Evolutionary conservation across 176 grass and related monocot genomes (phyloP).

Genomic region (Oropetium thomaeum): DNA sequence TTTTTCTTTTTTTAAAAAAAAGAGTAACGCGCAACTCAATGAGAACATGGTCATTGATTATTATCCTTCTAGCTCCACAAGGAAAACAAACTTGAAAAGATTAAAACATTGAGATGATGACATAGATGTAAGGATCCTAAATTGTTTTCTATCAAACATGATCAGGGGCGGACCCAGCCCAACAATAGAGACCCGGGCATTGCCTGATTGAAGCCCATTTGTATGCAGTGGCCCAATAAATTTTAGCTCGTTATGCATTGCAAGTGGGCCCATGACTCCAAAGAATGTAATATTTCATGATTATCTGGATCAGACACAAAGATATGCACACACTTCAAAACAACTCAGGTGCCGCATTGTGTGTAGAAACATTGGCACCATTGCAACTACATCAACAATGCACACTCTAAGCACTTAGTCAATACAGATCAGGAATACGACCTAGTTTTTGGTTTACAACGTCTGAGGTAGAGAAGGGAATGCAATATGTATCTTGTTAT

Average conservation of each 20-base stretch:
- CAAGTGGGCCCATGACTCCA: too few species aligned
- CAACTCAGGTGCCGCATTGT: neutral
- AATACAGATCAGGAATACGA: neutral
- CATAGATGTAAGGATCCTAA: neutral
- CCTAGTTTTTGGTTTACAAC: neutral
- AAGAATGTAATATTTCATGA: neutral
- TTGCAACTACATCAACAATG: neutral
- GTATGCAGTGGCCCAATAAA: too few species aligned
- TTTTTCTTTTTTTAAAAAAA: conserved; percentile 8
- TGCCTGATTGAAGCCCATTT: too few species aligned
- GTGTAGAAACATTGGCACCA: neutral
- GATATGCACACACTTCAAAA: neutral
- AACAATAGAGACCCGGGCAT: too few species aligned
- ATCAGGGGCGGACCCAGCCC: too few species aligned
- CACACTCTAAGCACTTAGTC: neutral
- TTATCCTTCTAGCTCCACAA: neutral
- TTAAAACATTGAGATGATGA: neutral
- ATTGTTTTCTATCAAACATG: neutral
- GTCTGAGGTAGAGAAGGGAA: neutral
- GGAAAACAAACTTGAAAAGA: neutral
- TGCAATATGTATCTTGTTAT: neutral
- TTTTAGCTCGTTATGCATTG: too few species aligned
- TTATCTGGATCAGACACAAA: neutral
- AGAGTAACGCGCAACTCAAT: conserved; percentile 15
- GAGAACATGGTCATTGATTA: neutral